Percentiles rank a stretch among this genome's conserved stretches.
phyloP scores from a whole-genome alignment of 768 basidiomycete species.

The Serendipita indica region DNA sequence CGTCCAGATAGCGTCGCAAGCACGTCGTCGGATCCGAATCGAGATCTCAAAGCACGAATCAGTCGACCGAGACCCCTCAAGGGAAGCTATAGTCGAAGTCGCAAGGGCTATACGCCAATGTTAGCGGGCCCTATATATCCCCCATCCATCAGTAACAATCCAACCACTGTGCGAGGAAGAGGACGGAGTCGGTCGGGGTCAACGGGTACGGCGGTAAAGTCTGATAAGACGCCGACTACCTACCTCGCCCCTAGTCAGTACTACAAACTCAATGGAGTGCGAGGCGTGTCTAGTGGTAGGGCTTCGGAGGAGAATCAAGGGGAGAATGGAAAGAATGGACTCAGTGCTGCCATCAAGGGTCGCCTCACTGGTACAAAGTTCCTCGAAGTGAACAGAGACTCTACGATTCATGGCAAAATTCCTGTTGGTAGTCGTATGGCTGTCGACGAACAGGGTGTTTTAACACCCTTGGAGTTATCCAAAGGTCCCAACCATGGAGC shows the following conservation, averaged over 20 bases:
- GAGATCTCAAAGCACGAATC: slow-evolving; percentile 31
- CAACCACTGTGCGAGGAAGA: background rate
- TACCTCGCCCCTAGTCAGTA: slow-evolving; percentile 70
- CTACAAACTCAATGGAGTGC: slow-evolving; percentile 53
- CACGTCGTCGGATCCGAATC: background rate
- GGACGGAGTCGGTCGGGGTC: slow-evolving; percentile 6
- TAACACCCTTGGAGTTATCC: slow-evolving; percentile 26
- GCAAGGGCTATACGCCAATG: slow-evolving; percentile 2
- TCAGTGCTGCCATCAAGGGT: slow-evolving; percentile 38
- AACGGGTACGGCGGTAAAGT: slow-evolving; percentile 16
- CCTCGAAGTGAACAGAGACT: slow-evolving; percentile 54
- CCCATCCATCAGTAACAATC: background rate
- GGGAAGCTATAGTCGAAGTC: slow-evolving; percentile 10
- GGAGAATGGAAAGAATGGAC: slow-evolving; percentile 23
- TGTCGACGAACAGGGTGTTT: slow-evolving; percentile 36
- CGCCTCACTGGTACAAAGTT: slow-evolving; percentile 55
- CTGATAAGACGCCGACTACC: slow-evolving; percentile 50
- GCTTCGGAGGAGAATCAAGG: slow-evolving; percentile 29
- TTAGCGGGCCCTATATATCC: background rate
- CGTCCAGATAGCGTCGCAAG: background rate
- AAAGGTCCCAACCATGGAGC: background rate
- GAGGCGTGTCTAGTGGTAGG: slow-evolving; percentile 43
- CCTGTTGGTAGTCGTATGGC: slow-evolving; percentile 45
- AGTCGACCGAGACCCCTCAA: slow-evolving; percentile 50
- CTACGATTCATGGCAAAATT: slow-evolving; percentile 39